These are phyloP conservation scores for Solanum commersonii DNA, from an alignment of 257 asterid species.

Conservation along the genomic window DNA sequence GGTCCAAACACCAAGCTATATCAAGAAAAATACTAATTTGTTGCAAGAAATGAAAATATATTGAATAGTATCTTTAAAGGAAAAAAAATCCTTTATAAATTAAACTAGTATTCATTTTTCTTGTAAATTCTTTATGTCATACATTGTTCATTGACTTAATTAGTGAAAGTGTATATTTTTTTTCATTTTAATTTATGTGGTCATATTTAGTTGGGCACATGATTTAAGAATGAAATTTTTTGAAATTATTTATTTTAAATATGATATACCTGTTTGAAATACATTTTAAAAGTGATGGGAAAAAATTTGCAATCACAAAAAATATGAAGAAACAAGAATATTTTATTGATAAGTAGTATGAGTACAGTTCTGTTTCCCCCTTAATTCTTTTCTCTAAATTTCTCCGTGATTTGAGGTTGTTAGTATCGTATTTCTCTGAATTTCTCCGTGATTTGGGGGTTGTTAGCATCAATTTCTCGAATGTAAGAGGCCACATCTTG, in stretches of 20 bases:
- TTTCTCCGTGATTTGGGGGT: background rate
- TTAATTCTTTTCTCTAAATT: too few relatives aligned
- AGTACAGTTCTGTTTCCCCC: background rate
- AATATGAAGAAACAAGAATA: background rate
- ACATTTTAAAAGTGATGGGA: background rate
- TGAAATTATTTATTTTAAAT: background rate
- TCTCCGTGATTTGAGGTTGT: too few relatives aligned
- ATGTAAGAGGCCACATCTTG: background rate
- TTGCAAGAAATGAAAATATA: background rate
- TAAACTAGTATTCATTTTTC: background rate
- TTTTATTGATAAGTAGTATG: background rate
- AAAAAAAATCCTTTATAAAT: background rate
- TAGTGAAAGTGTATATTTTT: background rate
- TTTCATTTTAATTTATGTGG: background rate
- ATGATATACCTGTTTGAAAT: background rate
- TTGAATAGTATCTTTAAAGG: background rate
- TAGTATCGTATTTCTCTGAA: too few relatives aligned
- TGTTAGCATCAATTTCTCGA: background rate
- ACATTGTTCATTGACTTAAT: background rate
- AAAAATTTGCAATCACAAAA: too few relatives aligned
- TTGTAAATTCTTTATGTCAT: background rate
- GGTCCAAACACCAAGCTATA: background rate
- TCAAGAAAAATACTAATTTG: background rate
- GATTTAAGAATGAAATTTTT: background rate
- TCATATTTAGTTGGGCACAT: background rate